Evolutionary conservation across 192 early-diverging fungal species (phyloP).

Genomic region (Backusella psychrophila): DNA sequence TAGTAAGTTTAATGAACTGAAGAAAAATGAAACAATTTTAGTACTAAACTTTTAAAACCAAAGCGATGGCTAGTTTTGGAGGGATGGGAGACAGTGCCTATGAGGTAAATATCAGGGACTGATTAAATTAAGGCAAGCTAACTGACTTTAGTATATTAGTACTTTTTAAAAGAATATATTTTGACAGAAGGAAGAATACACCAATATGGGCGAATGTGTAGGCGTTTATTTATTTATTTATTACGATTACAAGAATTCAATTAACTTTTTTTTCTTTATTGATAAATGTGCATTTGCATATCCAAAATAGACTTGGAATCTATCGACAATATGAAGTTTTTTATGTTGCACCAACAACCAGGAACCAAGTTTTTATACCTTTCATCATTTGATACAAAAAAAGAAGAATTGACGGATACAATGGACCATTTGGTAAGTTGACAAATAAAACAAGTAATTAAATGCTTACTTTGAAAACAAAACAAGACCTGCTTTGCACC

Average conservation of each 20-base stretch:
- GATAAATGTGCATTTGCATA: not conserved
- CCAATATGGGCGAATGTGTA: conserved; percentile 29
- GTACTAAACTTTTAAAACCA: not conserved
- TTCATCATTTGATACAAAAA: conserved; percentile 1
- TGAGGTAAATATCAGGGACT: conserved; percentile 39
- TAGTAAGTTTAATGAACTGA: not conserved
- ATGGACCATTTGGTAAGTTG: conserved; percentile 34
- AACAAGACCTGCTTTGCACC: conserved; percentile 46
- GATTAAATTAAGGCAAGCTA: not conserved
- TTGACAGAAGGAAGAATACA: conserved; percentile 21
- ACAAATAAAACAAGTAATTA: not conserved
- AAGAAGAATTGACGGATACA: not conserved
- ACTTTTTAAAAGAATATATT: conserved; percentile 55
- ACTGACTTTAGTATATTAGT: conserved; percentile 25
- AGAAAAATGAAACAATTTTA: not conserved
- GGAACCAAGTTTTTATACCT: conserved; percentile 13
- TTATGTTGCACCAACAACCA: conserved; percentile 20
- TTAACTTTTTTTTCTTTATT: not conserved
- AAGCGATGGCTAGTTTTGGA: conserved; percentile 32
- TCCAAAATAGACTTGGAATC: conserved; percentile 22
- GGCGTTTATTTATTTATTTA: not conserved
- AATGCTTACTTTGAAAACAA: not conserved
- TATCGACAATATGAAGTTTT: conserved; percentile 24
- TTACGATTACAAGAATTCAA: too few relatives aligned
- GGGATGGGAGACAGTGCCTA: conserved; percentile 52